Conservation (phyloP, 805 yeast species). For the Barnettozyma wickerhamii region DNA sequence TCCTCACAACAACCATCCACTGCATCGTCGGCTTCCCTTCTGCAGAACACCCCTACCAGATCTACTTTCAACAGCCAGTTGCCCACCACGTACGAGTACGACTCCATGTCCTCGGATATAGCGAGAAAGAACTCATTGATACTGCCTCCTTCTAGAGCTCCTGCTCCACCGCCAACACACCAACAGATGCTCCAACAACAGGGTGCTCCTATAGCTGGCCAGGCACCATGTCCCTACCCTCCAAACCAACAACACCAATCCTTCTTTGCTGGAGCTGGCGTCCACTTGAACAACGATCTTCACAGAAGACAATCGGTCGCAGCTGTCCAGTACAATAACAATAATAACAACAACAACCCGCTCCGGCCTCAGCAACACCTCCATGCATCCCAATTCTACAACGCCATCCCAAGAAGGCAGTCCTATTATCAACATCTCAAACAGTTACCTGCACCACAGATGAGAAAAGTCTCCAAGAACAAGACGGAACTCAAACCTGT, state of each 20-base stretch:
- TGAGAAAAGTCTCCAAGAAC: slow-evolving; percentile 34
- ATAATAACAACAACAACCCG: slow-evolving; percentile 9
- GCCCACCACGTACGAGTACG: slow-evolving; percentile 48
- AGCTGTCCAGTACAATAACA: slow-evolving; percentile 19
- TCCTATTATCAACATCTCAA: slow-evolving; percentile 28
- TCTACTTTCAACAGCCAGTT: slow-evolving; percentile 30
- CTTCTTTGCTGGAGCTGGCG: slow-evolving; percentile 25
- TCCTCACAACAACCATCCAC: slow-evolving; percentile 3
- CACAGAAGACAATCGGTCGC: slow-evolving; percentile 36
- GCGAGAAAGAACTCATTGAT: slow-evolving; percentile 26
- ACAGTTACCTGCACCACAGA: slow-evolving; percentile 44
- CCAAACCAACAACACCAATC: slow-evolving; percentile 2
- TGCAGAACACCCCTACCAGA: slow-evolving; percentile 21
- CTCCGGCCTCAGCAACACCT: slow-evolving; percentile 15
- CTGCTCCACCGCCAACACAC: slow-evolving; percentile 37
- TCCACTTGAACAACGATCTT: slow-evolving; percentile 23
- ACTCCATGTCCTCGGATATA: slow-evolving; percentile 16
- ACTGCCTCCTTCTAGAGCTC: slow-evolving; percentile 41
- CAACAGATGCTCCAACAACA: background rate
- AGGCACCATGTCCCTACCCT: background rate
- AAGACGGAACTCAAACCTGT: slow-evolving; percentile 57
- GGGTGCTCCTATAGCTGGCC: background rate
- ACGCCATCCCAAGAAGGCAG: slow-evolving; percentile 17
- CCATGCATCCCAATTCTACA: slow-evolving; percentile 9
- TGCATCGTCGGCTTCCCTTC: slow-evolving; percentile 1